phyloP scores from a whole-genome alignment of 106 monocot genomes.

The Dendrobium catenatum region DNA sequence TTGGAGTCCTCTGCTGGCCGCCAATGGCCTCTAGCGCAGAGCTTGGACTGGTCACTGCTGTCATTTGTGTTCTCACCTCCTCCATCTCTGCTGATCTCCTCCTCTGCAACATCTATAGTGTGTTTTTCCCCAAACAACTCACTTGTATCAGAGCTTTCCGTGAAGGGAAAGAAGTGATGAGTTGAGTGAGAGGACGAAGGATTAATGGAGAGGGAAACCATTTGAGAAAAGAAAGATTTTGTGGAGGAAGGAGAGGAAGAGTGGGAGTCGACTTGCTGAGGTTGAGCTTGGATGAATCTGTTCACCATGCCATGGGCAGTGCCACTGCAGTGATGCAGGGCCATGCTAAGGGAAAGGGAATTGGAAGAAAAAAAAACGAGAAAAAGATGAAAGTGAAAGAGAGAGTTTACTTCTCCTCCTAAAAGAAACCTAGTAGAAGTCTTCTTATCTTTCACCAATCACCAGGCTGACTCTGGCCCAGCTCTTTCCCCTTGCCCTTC shows the following conservation, averaged over 20 bases:
- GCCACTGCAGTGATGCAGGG: conserved; percentile 1
- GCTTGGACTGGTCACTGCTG: not conserved
- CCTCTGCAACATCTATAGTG: not conserved
- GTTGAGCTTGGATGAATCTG: not conserved
- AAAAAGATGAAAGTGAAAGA: not conserved
- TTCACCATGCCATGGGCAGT: not conserved
- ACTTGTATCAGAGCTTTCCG: not conserved
- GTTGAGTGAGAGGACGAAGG: not conserved
- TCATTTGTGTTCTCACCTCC: conserved; percentile 7
- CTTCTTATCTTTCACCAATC: conserved; percentile 4
- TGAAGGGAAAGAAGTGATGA: not conserved
- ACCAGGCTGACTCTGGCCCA: conserved; percentile 5
- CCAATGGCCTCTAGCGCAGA: conserved; percentile 10
- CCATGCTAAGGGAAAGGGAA: not conserved
- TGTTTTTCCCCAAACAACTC: not conserved
- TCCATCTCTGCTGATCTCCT: conserved; percentile 3
- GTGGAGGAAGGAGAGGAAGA: not conserved
- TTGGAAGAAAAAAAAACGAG: not conserved
- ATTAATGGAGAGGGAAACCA: conserved; percentile 7
- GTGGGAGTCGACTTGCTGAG: not conserved
- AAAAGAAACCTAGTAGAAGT: conserved; percentile 3
- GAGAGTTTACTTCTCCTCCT: not conserved
- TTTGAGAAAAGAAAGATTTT: conserved; percentile 4
- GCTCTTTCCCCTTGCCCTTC: not conserved
- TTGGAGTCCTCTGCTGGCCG: conserved; percentile 19